Base-by-base conservation (phyloP, 805 yeast species). In the Jamesozyma rosinii region DNA sequence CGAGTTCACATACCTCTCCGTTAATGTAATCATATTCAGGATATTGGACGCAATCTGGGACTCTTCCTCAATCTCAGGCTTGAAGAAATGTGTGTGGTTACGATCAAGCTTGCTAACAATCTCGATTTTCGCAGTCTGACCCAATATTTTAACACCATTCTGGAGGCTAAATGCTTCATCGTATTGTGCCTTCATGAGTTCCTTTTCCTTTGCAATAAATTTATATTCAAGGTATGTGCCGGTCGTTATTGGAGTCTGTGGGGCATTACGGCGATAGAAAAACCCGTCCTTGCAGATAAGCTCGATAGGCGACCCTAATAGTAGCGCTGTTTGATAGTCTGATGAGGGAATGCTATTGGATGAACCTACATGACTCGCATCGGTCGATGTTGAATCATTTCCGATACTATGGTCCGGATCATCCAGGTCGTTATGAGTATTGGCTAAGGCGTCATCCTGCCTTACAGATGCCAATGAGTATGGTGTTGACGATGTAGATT, bases 1-100 rank as follows among this genome's bases (percentile, higher is more conserved):
- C 13, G 62, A 56, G 39, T 62, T 62, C 22, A 62, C 64, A 44
- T 61, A 62, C 35, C 51, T 56, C 45, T 62, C 65, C 2, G 65
- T 62, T 32, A 62, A 43, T 1, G 58, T 59, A 2, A 57, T 58
- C 15, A 52, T 50, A 35, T 58, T 49, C 35, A 62, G 42, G 8
- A 61, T 49, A 14, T 47, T 39, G 42, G 51, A 57, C 0, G 65
- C 57, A 18, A 50, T 33, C 24, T 54, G 58, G 1, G 64, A 54
- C 43, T 62, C 66, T 8, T 37, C 30, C 18, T 57, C 59, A 22
- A 61, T 52, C 14, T 51, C 58, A 4, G 55, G 56, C 38, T 53
- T 55, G 19, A 62, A 48, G 22, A 50, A 49, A 40, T 59, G 59
- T 1, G 63, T 57, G 41, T 59, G 59, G 45, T 54, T 56, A 32